Evolutionary conservation across 2,329 filamentous ascomycete species (phyloP).

Genomic region (Periconia sp.): DNA sequence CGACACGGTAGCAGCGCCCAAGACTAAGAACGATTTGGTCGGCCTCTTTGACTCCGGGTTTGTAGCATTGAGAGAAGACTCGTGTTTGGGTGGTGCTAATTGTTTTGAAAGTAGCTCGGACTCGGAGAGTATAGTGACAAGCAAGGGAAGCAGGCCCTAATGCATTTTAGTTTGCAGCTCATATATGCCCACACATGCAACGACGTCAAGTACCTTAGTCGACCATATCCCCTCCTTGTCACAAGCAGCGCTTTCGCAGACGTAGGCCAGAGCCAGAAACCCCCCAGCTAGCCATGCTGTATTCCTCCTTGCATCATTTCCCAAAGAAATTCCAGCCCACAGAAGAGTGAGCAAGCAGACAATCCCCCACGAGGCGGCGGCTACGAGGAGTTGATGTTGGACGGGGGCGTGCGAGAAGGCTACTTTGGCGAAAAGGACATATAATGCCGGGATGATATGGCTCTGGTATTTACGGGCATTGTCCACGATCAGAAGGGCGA

Average conservation of each 20-base stretch:
- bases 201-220: slow-evolving; percentile 44
- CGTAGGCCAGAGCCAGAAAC: slow-evolving; percentile 44
- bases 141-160: slow-evolving; percentile 40
- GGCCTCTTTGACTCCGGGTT: slow-evolving; percentile 18
- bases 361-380: slow-evolving; percentile 46
- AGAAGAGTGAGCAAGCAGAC: slow-evolving; percentile 41
- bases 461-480: slow-evolving; percentile 35
- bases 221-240: slow-evolving; percentile 48
- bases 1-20: slow-evolving; percentile 39
- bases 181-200: slow-evolving; percentile 1
- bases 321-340: slow-evolving; percentile 35
- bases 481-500: slow-evolving; percentile 29
- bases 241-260: slow-evolving; percentile 49
- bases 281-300: slow-evolving; percentile 45
- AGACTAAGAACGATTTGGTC: slow-evolving; percentile 26
- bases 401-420: slow-evolving; percentile 37
- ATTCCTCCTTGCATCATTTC: slow-evolving; percentile 26
- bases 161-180: slow-evolving; percentile 1
- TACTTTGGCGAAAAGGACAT: slow-evolving; percentile 39
- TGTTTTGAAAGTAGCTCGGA: slow-evolving; percentile 27
- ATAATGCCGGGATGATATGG: slow-evolving; percentile 35
- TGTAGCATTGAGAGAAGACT: slow-evolving; percentile 21
- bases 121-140: slow-evolving; percentile 34
- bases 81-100: slow-evolving; percentile 24
- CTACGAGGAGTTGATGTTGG: slow-evolving; percentile 47